Base-by-base conservation (phyloP, 176 grass and related monocot genomes). In the Rhynchospora pubera region DNA sequence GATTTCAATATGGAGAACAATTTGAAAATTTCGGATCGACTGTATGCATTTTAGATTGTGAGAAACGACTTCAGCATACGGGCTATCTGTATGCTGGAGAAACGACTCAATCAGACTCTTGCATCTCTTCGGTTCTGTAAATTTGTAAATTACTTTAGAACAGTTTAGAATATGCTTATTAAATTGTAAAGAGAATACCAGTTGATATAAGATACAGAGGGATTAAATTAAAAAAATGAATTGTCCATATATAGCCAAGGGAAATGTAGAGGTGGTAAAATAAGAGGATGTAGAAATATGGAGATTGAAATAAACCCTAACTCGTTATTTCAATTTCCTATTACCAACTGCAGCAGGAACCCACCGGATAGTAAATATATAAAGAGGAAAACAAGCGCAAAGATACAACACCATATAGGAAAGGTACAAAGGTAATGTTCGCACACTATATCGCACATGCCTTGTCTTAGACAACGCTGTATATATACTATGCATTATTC, bases 321-420 rank as follows among this genome's bases (percentile, higher is more conserved):
- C 53, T 51, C 48, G 14, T 74, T 10, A 75, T 23, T 52, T 53
- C 16, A 23, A 50, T 39, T 39, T 51, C 48, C 48, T 51, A 51
- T 51, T 11, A 51, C 48, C 6, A 52, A 53, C 71, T 30, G 9
- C 70, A 74, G 14, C 1, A 9, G 23, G 19, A 74, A 52, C 66
- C 22, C 13, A 74, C 45, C 7, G 51, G 16, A 74, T 50, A 51
- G 47, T 28, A 75, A 51, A 75, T 28, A 74, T 28, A 74, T 74
- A 74, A 19, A 74, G 70, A 74, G 70, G 10, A 47, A 51, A 74
- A 74, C 46, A 75, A 75, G 47, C 71, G 52, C 47, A 75, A 53
- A 53, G 11, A 52, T 53, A 75, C 71, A 75, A 75, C 22, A 75
- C 24, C 12, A 18, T 11, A 52, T 53, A 75, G 22, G 5, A 75